These are phyloP conservation scores for Drechslerella stenobrocha DNA, from an alignment of 2,329 filamentous ascomycete genomes.

Conservation along the genomic window DNA sequence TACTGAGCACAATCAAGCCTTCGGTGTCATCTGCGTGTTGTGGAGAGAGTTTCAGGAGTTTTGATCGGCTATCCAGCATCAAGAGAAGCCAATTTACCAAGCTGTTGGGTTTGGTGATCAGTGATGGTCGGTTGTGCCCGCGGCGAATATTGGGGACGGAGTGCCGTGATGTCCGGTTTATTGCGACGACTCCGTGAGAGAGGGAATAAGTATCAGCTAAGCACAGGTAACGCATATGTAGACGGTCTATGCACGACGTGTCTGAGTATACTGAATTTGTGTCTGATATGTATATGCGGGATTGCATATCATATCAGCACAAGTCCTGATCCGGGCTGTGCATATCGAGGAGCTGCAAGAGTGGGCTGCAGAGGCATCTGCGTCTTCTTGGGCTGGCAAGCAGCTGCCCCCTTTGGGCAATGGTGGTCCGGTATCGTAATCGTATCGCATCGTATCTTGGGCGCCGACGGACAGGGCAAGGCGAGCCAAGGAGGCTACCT, in stretches of 20 bases:
- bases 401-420: slow-evolving; percentile 1
- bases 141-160: background rate
- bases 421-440: slow-evolving; percentile 6
- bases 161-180: no score
- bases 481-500: background rate
- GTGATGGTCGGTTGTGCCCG: background rate
- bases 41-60: slow-evolving; percentile 3
- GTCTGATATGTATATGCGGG: background rate
- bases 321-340: slow-evolving; percentile 4
- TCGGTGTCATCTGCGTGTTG: no score
- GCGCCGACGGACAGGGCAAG: background rate
- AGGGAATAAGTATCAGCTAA: no score
- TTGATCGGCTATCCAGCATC: background rate
- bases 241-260: no score
- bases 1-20: no score
- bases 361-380: background rate
- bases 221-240: no score
- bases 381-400: background rate
- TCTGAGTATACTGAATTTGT: background rate
- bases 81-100: slow-evolving; percentile 2
- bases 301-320: background rate
- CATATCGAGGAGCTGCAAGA: slow-evolving; percentile 1
- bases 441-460: slow-evolving; percentile 23
- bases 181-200: no score
- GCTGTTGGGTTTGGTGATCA: background rate